Percentiles rank a stretch among this genome's conserved stretches.
Conservation (phyloP, 2,329 filamentous ascomycete species). For the Myrmaecium sp. region DNA sequence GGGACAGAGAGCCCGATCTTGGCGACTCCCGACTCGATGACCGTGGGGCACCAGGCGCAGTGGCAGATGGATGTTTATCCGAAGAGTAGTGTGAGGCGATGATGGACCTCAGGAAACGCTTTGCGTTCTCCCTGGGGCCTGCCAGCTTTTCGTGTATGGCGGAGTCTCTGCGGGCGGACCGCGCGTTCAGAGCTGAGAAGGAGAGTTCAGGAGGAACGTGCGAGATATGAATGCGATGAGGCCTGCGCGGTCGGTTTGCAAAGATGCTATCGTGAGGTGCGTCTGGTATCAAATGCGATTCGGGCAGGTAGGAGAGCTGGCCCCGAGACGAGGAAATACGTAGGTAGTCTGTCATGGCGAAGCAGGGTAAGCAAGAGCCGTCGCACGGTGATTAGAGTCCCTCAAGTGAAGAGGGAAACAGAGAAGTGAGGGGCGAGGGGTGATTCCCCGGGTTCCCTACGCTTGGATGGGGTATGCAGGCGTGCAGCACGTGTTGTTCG, state of each 20-base stretch:
- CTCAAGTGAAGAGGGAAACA: too few species aligned
- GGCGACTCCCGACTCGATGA: conserved; percentile 2
- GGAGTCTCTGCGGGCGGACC: conserved; percentile 13
- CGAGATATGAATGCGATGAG: conserved; percentile 39
- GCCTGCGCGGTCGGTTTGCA: conserved; percentile 33
- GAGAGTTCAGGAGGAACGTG: conserved; percentile 29
- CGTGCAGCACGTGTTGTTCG: too few species aligned
- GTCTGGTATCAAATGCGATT: conserved; percentile 13
- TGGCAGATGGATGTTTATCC: conserved; percentile 9
- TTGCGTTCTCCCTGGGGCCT: conserved; percentile 30
- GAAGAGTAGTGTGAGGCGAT: conserved; percentile 18
- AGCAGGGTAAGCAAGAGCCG: conserved; percentile 12
- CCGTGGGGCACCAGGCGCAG: conserved; percentile 12
- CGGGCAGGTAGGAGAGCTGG: conserved; percentile 20
- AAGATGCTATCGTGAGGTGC: conserved; percentile 21
- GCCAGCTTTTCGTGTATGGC: conserved; percentile 29
- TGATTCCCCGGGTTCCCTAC: too few species aligned
- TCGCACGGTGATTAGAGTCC: too few species aligned
- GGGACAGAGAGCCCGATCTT: conserved; percentile 1
- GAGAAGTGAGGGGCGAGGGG: too few species aligned
- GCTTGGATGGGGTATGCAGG: too few species aligned
- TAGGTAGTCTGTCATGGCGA: conserved; percentile 22
- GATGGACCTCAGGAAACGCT: conserved; percentile 31
- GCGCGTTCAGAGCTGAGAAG: too few species aligned
- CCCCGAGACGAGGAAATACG: conserved; percentile 21